Evolutionary conservation across 169 alveolate species (phyloP).

Genomic region (Cryptosporidium ryanae): DNA sequence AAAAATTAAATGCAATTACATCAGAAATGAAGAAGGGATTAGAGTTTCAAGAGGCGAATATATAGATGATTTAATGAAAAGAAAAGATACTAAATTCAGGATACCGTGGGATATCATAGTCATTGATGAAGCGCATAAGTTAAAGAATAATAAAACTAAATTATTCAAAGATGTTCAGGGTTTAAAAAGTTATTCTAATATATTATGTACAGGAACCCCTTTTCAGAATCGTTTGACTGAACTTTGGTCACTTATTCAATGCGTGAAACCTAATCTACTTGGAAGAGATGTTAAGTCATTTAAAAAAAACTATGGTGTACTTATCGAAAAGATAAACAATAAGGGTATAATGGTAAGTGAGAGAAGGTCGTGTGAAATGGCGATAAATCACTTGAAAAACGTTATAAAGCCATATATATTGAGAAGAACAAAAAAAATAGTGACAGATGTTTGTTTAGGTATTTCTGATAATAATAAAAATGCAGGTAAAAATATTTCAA

Average conservation of each 20-base stretch:
- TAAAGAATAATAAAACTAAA: conserved; percentile 79
- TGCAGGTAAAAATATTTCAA: background rate
- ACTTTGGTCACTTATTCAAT: conserved; percentile 68
- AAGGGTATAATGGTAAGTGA: conserved; percentile 16
- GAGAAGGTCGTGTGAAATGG: conserved; percentile 21
- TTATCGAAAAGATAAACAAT: conserved; percentile 5
- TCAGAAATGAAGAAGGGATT: conserved; percentile 11
- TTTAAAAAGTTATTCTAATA: conserved; percentile 76
- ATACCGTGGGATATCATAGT: conserved; percentile 82
- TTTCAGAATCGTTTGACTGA: conserved; percentile 43
- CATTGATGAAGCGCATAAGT: conserved; percentile 85
- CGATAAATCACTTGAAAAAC: conserved; percentile 28
- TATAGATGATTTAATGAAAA: conserved; percentile 11
- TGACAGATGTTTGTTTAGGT: conserved; percentile 22
- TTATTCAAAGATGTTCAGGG: conserved; percentile 72
- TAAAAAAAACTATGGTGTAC: conserved; percentile 27
- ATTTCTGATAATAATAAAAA: background rate
- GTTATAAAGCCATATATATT: conserved; percentile 68
- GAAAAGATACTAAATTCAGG: conserved; percentile 5
- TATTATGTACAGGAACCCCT: conserved; percentile 79
- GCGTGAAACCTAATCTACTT: conserved; percentile 80
- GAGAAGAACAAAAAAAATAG: conserved; percentile 76
- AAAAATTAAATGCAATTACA: background rate
- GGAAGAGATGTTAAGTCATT: conserved; percentile 69
- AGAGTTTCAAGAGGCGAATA: conserved; percentile 19